These are phyloP conservation scores for Fistulinella prunicolor DNA, from an alignment of 768 basidiomycete genomes.

Conservation along the genomic window DNA sequence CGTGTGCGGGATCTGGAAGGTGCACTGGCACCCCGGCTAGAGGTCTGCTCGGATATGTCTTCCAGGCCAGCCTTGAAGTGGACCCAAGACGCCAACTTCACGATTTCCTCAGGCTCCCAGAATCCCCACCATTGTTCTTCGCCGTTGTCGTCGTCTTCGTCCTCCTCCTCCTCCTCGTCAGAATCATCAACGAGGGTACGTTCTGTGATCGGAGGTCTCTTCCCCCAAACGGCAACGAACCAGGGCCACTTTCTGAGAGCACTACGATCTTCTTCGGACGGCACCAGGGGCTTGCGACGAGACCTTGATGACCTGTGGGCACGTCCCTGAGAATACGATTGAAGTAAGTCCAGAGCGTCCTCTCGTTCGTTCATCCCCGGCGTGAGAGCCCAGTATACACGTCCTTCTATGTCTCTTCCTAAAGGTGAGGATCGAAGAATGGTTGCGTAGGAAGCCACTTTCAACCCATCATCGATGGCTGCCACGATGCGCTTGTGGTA, in stretches of 20 bases:
- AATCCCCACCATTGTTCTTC: conserved; percentile 75
- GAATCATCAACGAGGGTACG: conserved; percentile 23
- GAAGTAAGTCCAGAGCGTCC: conserved; percentile 34
- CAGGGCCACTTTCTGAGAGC: conserved; percentile 64
- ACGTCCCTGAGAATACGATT: conserved; percentile 24
- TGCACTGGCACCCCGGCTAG: background rate
- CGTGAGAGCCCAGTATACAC: conserved; percentile 64
- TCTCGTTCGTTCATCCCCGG: conserved; percentile 60
- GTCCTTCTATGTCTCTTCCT: conserved; percentile 68
- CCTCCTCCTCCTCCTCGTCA: conserved; percentile 25
- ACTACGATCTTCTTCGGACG: conserved; percentile 48
- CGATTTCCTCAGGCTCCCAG: conserved; percentile 61
- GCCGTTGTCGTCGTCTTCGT: conserved; percentile 33
- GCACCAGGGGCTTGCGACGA: conserved; percentile 37
- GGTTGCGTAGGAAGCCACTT: conserved; percentile 44
- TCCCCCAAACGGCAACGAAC: conserved; percentile 77
- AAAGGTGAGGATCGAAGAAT: conserved; percentile 55
- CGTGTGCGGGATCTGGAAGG: conserved; percentile 1
- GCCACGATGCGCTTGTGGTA: conserved; percentile 49
- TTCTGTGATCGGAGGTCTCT: conserved; percentile 38
- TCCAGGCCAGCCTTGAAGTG: conserved; percentile 46
- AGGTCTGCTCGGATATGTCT: conserved; percentile 11
- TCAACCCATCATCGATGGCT: conserved; percentile 55
- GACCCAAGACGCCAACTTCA: conserved; percentile 65
- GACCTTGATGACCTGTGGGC: conserved; percentile 33